These are phyloP conservation scores for Monosporascus sp. DNA, from an alignment of 2,329 filamentous ascomycete genomes.

Conservation along the genomic window DNA sequence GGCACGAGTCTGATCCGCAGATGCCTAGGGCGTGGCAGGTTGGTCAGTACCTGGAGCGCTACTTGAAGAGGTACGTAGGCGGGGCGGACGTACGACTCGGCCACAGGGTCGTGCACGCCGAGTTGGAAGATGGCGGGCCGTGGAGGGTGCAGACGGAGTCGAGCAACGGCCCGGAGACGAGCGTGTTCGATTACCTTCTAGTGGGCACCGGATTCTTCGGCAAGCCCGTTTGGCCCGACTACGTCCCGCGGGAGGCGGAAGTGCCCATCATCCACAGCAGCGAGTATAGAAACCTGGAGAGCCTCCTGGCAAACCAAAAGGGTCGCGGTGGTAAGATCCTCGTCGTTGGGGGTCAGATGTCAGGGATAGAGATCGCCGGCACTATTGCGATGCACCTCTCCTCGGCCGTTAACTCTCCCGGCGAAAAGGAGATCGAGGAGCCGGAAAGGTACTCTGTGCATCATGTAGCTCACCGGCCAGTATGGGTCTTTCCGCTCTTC, in stretches of 20 bases:
- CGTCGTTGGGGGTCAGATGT: conserved; percentile 77
- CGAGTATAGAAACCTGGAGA: conserved; percentile 50
- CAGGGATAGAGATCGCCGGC: conserved; percentile 70
- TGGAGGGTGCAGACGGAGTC: conserved; percentile 38
- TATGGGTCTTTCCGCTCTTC: conserved; percentile 64
- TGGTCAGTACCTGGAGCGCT: conserved; percentile 64
- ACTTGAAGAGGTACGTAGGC: conserved; percentile 49
- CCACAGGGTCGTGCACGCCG: conserved; percentile 37
- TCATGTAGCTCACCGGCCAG: conserved; percentile 63
- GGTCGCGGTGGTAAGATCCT: conserved; percentile 55
- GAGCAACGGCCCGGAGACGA: conserved; percentile 30
- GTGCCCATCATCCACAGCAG: conserved; percentile 64
- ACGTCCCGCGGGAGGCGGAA: conserved; percentile 27
- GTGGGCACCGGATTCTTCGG: conserved; percentile 75
- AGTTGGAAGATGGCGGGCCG: conserved; percentile 26
- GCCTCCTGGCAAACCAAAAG: conserved; percentile 35
- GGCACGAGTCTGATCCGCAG: conserved; percentile 54
- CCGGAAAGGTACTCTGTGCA: conserved; percentile 53
- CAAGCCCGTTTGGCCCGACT: conserved; percentile 46
- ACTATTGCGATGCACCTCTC: conserved; percentile 69
- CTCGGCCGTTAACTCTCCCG: conserved; percentile 50
- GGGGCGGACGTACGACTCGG: conserved; percentile 42
- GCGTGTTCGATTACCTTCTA: conserved; percentile 65
- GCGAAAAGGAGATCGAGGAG: conserved; percentile 31
- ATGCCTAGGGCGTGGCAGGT: conserved; percentile 75